phyloP scores from a whole-genome alignment of 495 filamentous ascomycete species.

The Daldinia caldariorum region DNA sequence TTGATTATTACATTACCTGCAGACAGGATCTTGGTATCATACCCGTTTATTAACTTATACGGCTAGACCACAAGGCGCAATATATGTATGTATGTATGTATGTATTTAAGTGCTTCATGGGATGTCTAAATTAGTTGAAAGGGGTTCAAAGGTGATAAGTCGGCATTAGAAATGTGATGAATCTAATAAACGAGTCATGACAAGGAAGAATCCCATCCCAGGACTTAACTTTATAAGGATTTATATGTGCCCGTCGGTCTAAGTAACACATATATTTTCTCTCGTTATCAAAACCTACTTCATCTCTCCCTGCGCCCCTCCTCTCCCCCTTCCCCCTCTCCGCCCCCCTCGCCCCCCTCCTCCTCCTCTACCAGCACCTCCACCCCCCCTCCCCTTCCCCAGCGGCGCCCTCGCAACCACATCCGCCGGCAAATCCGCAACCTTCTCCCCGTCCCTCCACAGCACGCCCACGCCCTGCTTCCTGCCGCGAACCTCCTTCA shows the following conservation, averaged over 20 bases:
- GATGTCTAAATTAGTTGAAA: background rate
- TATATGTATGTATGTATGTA: too few species aligned
- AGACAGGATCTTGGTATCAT: background rate
- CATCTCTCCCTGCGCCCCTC: slow-evolving; percentile 10
- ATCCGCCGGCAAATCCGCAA: slow-evolving; percentile 64
- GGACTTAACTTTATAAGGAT: background rate
- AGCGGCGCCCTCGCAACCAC: slow-evolving; percentile 55
- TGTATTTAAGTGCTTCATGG: background rate
- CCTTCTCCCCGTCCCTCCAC: slow-evolving; percentile 70
- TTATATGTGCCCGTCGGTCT: background rate
- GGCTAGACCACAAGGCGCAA: background rate
- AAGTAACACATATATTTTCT: background rate
- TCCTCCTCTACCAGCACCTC: slow-evolving; percentile 31
- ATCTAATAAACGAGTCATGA: background rate
- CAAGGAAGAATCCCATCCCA: background rate
- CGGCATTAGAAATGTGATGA: background rate
- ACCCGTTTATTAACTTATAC: background rate
- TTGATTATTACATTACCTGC: background rate
- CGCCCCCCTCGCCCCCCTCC: slow-evolving; percentile 25
- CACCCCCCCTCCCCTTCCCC: slow-evolving; percentile 54
- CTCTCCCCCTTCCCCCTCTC: slow-evolving; percentile 22
- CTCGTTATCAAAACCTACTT: slow-evolving; percentile 1
- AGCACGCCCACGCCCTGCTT: slow-evolving; percentile 68
- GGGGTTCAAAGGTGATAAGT: background rate
- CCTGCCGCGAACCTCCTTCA: slow-evolving; percentile 66